These are phyloP conservation scores for Acanthamoeba healyi DNA, from an alignment of 208 protist species.

Conservation along the genomic window DNA sequence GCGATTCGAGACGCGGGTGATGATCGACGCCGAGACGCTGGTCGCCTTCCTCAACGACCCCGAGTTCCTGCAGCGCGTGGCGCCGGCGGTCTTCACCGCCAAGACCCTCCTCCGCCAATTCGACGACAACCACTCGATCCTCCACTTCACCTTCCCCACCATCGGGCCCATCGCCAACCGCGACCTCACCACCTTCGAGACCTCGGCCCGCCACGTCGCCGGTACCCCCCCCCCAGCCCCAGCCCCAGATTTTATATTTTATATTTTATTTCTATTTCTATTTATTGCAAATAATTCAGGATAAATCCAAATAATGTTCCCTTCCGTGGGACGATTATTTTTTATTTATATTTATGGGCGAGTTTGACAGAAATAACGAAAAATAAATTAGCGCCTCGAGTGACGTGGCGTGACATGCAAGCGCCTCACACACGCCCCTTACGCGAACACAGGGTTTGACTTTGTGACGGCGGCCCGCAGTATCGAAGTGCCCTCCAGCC, in stretches of 20 bases:
- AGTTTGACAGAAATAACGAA: no score
- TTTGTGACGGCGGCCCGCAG: constrained; percentile 6
- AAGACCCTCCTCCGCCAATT: constrained; percentile 3
- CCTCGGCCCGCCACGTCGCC: not conserved
- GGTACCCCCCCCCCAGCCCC: not conserved
- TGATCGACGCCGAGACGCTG: not conserved
- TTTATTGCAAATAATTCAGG: not conserved
- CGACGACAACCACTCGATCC: not conserved
- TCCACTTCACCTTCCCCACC: constrained; percentile 13
- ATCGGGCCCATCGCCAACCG: constrained; percentile 4
- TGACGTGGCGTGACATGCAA: no score
- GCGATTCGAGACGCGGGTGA: not conserved
- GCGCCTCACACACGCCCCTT: no score
- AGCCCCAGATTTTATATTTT: not conserved
- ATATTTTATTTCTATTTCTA: not conserved
- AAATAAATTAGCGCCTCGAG: no score
- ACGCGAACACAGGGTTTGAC: not conserved
- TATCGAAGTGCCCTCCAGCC: not conserved
- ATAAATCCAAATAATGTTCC: no score
- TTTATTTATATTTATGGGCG: not conserved
- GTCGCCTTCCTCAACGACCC: not conserved
- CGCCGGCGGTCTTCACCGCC: constrained; percentile 5
- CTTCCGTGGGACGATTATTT: no score
- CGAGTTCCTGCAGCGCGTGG: not conserved
- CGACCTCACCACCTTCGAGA: constrained; percentile 39